phyloP scores from a whole-genome alignment of 2,329 filamentous ascomycete species.

The Setomelanomma holmii region DNA sequence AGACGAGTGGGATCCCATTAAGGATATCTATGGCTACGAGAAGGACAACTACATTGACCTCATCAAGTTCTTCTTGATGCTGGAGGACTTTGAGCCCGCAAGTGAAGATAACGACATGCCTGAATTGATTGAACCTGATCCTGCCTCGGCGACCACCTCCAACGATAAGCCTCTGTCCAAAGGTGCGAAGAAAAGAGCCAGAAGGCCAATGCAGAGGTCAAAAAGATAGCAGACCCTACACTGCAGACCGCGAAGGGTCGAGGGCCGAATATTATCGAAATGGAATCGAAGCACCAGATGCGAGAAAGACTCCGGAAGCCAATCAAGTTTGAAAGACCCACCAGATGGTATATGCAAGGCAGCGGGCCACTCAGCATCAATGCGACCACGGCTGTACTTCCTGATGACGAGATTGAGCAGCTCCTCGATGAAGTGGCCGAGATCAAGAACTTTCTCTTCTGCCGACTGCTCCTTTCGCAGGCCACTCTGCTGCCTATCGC shows the following conservation, averaged over 20 bases:
- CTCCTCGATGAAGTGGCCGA: conserved; percentile 56
- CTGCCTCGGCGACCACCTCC: conserved; percentile 1
- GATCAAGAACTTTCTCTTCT: conserved; percentile 59
- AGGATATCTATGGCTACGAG: conserved; percentile 56
- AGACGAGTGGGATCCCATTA: conserved; percentile 57
- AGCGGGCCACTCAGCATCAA: conserved; percentile 39
- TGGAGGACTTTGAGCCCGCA: conserved; percentile 29
- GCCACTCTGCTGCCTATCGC: conserved; percentile 56
- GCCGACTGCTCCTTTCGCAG: conserved; percentile 56
- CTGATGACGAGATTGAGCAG: conserved; percentile 53
- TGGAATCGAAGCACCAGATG: conserved; percentile 54
- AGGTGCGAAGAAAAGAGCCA: conserved; percentile 45
- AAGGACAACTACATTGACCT: conserved; percentile 54
- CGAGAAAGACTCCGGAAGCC: conserved; percentile 51
- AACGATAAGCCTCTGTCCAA: conserved; percentile 27
- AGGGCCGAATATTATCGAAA: conserved; percentile 49
- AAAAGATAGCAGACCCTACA: conserved; percentile 25
- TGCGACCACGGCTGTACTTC: conserved; percentile 48
- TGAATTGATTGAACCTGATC: neutral
- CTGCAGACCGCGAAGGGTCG: conserved; percentile 19
- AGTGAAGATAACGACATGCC: conserved; percentile 4
- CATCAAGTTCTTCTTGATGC: conserved; percentile 57
- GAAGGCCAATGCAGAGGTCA: conserved; percentile 33
- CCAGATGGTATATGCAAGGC: conserved; percentile 44
- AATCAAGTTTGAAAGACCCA: conserved; percentile 42